Evolutionary conservation across 2,329 filamentous ascomycete species (phyloP).

Genomic region (Chaetomiaceae sp.): DNA sequence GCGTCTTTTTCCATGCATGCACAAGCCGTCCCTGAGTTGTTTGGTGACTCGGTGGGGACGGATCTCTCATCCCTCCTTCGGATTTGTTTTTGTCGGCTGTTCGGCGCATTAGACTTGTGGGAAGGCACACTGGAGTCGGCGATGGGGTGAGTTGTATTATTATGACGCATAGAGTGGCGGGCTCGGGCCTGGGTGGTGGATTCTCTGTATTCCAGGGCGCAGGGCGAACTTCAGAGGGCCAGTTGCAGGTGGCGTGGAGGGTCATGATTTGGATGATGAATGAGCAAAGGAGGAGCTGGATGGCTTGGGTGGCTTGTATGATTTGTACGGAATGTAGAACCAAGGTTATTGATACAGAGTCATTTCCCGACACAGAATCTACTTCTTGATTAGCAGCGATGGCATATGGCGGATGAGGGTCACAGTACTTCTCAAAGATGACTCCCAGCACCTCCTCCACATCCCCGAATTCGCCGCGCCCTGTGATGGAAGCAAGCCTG

Average conservation of each 20-base stretch:
- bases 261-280: background rate
- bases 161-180: background rate
- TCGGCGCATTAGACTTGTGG: background rate
- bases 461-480: constrained; percentile 76
- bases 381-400: constrained; percentile 3
- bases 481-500: constrained; percentile 80
- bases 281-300: background rate
- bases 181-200: background rate
- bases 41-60: constrained; percentile 1
- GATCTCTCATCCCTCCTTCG: background rate
- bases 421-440: constrained; percentile 83
- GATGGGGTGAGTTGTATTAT: background rate
- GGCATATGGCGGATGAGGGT: constrained; percentile 28
- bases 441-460: constrained; percentile 95
- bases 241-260: background rate
- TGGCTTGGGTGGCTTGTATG: background rate
- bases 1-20: background rate
- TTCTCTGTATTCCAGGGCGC: background rate
- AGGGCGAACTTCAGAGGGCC: background rate
- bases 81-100: constrained; percentile 1
- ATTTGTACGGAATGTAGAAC: too few species aligned
- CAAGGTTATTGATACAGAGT: too few species aligned
- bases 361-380: constrained; percentile 47
- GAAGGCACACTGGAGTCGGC: background rate
- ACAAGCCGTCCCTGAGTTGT: background rate